Conservation (phyloP, 495 filamentous ascomycete species). For the Hypoxylon lienhwacheense region DNA sequence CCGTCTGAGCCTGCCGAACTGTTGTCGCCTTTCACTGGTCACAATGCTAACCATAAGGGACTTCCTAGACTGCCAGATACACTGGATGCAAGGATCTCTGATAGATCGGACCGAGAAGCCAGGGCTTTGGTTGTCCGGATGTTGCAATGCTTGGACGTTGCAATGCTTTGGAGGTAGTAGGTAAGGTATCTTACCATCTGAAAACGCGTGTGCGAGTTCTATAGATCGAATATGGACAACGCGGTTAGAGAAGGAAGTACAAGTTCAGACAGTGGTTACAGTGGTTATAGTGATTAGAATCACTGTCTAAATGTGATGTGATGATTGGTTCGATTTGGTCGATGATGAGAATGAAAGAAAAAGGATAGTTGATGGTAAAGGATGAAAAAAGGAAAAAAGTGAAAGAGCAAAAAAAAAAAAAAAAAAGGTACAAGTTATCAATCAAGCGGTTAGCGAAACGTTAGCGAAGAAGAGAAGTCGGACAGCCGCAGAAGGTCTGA, state of each 20-base stretch:
- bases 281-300: conserved; percentile 6
- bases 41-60: conserved; percentile 13
- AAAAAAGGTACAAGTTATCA: neutral
- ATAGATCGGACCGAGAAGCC: conserved; percentile 36
- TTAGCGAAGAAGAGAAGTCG: conserved; percentile 18
- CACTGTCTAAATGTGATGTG: conserved; percentile 15
- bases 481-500: conserved; percentile 28
- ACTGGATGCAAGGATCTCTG: conserved; percentile 27
- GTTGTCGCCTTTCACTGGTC: conserved; percentile 18
- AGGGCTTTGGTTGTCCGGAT: conserved; percentile 22
- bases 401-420: neutral
- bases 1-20: conserved; percentile 9
- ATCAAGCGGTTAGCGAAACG: conserved; percentile 17
- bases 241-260: conserved; percentile 27
- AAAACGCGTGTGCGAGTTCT: conserved; percentile 11
- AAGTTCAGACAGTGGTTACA: conserved; percentile 1
- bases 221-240: conserved; percentile 11
- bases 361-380: no score
- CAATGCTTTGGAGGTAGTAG: no score
- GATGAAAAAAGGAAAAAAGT: neutral
- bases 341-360: neutral
- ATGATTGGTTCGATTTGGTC: conserved; percentile 11
- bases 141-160: conserved; percentile 15
- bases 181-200: conserved; percentile 20
- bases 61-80: neutral